phyloP scores from a whole-genome alignment of 345 rosid species.

The Odontarrhena argentea region DNA sequence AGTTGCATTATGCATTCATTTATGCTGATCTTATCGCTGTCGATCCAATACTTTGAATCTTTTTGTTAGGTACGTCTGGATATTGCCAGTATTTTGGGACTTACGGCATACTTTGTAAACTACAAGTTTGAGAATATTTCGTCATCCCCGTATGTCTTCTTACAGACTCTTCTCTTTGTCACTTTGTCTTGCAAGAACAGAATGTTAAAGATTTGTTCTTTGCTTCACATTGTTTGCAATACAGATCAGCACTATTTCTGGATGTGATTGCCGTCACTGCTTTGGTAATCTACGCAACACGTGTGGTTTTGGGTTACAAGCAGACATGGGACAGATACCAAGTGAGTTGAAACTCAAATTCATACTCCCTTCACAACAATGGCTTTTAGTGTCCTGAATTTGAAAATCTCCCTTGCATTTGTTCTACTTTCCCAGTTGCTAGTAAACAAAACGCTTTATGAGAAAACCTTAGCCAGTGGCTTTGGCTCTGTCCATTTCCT shows the following conservation, averaged over 20 bases:
- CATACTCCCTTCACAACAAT: conserved; percentile 17
- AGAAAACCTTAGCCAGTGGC: conserved; percentile 96
- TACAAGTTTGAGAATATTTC: conserved; percentile 87
- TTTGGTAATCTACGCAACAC: conserved; percentile 73
- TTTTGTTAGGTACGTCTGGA: conserved; percentile 83
- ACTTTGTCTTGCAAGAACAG: not conserved
- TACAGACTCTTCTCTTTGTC: not conserved
- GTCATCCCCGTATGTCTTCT: conserved; percentile 74
- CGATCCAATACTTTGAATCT: conserved; percentile 31
- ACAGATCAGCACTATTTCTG: conserved; percentile 86
- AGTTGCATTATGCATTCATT: conserved; percentile 14
- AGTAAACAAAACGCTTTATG: conserved; percentile 92
- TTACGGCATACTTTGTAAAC: conserved; percentile 83
- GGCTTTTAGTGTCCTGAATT: conserved; percentile 30
- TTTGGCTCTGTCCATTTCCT: conserved; percentile 94
- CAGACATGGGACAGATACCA: conserved; percentile 99
- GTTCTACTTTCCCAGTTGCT: conserved; percentile 58
- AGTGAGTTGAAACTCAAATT: conserved; percentile 51
- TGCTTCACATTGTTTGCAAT: conserved; percentile 21
- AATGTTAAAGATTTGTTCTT: conserved; percentile 12
- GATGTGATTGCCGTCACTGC: conserved; percentile 83
- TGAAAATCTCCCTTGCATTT: not conserved
- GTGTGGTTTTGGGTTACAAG: conserved; percentile 93
- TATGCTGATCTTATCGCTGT: conserved; percentile 7
- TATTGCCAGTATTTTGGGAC: conserved; percentile 81